Conservation (phyloP, 2,329 filamentous ascomycete species). For the Verticillium nubilum region DNA sequence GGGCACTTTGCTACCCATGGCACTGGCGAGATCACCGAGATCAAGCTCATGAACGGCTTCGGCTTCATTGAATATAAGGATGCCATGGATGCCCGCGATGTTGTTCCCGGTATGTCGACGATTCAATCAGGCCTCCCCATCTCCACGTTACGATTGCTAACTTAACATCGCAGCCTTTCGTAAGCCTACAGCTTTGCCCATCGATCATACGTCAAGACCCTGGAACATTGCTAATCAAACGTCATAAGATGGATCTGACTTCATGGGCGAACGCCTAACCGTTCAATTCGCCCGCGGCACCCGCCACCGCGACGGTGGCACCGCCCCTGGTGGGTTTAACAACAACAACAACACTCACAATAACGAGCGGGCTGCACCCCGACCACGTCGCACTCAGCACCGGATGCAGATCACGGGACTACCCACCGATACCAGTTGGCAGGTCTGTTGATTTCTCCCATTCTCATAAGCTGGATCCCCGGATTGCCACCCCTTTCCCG, state of each 20-base stretch:
- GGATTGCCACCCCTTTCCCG: constrained; percentile 1
- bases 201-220: background rate
- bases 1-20: constrained; percentile 93
- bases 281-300: constrained; percentile 96
- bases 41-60: constrained; percentile 99
- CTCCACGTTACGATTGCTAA: constrained; percentile 5
- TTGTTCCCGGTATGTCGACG: constrained; percentile 78
- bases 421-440: constrained; percentile 98
- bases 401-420: constrained; percentile 98
- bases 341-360: background rate
- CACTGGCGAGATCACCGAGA: constrained; percentile 94
- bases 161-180: constrained; percentile 47
- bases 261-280: constrained; percentile 95
- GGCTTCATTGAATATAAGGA: constrained; percentile 99
- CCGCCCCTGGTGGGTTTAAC: constrained; percentile 22
- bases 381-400: constrained; percentile 88
- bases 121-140: too few species aligned
- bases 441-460: constrained; percentile 79
- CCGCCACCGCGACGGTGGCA: constrained; percentile 40
- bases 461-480: constrained; percentile 25
- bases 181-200: constrained; percentile 24
- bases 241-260: constrained; percentile 81
- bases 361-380: constrained; percentile 54
- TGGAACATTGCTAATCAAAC: constrained; percentile 14
- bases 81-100: constrained; percentile 94